A percentile compares a stretch with the other conserved stretches of the same genome.
Conservation (phyloP, 1,284 basidiomycete species). For the Apiotrichum porosum region DNA sequence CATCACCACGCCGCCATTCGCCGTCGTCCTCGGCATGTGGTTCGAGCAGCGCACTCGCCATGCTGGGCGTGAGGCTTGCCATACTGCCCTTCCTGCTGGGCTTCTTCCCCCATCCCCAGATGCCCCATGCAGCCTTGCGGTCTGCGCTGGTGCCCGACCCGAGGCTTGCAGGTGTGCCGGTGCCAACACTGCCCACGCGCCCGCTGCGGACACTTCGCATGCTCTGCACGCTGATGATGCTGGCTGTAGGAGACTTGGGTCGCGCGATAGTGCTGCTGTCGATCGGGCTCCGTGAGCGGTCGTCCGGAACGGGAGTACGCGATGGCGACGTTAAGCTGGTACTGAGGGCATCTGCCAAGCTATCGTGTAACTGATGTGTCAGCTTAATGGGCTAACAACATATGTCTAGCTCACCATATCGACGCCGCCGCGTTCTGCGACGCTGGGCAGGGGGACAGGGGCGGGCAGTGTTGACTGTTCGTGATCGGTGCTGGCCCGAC, state of each 20-base stretch:
- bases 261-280: conserved; percentile 1
- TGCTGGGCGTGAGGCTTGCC: conserved; percentile 7
- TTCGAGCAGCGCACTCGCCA: background rate
- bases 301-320: background rate
- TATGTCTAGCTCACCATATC: background rate
- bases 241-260: conserved; percentile 3
- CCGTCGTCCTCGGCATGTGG: conserved; percentile 24
- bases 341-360: conserved; percentile 13
- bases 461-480: background rate
- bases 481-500: background rate
- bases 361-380: conserved; percentile 9
- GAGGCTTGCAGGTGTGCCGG: no score
- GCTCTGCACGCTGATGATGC: background rate
- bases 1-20: conserved; percentile 38
- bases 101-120: conserved; percentile 16
- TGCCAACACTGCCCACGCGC: no score
- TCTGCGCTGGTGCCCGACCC: background rate
- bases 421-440: background rate
- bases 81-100: conserved; percentile 6
- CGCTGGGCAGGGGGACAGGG: background rate
- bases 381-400: no score
- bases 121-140: conserved; percentile 4
- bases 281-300: background rate
- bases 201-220: no score
- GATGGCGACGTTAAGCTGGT: conserved; percentile 13